Evolutionary conservation across 1,139 yeast genomes (phyloP).

Genomic region (Waltiozyma sp.): DNA sequence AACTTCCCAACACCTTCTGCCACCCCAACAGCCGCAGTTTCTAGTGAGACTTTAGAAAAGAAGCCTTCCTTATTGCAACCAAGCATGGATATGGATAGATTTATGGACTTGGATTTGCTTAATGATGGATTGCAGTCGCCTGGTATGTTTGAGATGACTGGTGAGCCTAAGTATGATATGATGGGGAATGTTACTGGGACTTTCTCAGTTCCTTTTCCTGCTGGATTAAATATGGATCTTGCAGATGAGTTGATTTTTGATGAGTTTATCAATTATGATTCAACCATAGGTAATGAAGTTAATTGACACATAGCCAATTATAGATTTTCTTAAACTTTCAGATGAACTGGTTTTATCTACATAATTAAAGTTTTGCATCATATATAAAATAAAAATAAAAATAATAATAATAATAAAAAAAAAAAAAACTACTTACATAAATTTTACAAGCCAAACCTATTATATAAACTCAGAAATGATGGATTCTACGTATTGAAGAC

Average conservation of each 20-base stretch:
- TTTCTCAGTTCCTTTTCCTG: not conserved
- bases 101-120: not conserved
- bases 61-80: not conserved
- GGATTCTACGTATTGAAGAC: conserved; percentile 34
- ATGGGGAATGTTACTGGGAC: not conserved
- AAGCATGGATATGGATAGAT: not conserved
- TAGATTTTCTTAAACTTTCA: not conserved
- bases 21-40: not conserved
- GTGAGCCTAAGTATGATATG: not conserved
- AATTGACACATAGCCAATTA: not conserved
- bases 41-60: not conserved
- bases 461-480: conserved; percentile 7
- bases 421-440: not conserved
- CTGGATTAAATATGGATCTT: not conserved
- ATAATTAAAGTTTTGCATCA: no score
- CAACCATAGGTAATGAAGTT: not conserved
- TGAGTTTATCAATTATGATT: conserved; percentile 13
- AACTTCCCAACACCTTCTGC: not conserved
- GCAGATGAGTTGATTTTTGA: conserved; percentile 13
- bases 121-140: not conserved
- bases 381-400: no score
- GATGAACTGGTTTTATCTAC: not conserved
- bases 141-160: not conserved
- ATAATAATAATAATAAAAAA: no score
- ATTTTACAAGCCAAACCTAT: no score